phyloP scores from a whole-genome alignment of 176 grass and related monocot species.

The Guadua angustifolia region DNA sequence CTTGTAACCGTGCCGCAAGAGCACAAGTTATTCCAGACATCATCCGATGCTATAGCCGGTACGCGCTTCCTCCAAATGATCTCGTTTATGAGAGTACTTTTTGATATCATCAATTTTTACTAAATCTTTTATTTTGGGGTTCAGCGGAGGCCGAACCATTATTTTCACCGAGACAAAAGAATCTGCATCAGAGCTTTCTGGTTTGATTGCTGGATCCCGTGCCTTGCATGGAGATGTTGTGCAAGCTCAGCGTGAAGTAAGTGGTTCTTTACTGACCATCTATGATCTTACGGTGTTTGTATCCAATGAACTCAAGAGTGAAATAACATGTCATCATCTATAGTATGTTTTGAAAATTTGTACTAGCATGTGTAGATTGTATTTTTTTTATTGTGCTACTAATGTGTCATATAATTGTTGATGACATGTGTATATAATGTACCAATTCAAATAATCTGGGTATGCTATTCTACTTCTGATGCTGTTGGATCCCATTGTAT shows the following conservation, averaged over 20 bases:
- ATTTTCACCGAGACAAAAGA: constrained; percentile 98
- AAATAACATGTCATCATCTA: neutral
- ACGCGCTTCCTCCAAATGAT: constrained; percentile 30
- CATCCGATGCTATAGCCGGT: constrained; percentile 92
- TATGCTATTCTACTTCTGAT: neutral
- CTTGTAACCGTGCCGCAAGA: constrained; percentile 80
- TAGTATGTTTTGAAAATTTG: neutral
- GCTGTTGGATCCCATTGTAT: neutral
- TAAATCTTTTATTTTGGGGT: constrained; percentile 28
- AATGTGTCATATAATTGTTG: neutral
- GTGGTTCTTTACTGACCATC: constrained; percentile 12
- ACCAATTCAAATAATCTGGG: neutral
- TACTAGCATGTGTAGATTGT: neutral
- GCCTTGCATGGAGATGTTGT: constrained; percentile 94
- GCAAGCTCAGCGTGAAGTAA: constrained; percentile 95
- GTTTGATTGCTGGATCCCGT: constrained; percentile 75
- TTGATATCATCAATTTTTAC: constrained; percentile 13
- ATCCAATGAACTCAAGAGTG: neutral
- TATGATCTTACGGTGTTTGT: neutral
- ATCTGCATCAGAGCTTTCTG: constrained; percentile 68
- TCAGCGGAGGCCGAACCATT: constrained; percentile 87
- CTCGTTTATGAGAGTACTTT: neutral
- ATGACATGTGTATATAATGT: neutral
- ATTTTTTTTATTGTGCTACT: neutral
- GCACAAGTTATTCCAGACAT: constrained; percentile 90